A percentile compares a stretch with the other conserved stretches of the same genome.
phyloP scores from a whole-genome alignment of 257 asterid genomes.

The Lantana camara region DNA sequence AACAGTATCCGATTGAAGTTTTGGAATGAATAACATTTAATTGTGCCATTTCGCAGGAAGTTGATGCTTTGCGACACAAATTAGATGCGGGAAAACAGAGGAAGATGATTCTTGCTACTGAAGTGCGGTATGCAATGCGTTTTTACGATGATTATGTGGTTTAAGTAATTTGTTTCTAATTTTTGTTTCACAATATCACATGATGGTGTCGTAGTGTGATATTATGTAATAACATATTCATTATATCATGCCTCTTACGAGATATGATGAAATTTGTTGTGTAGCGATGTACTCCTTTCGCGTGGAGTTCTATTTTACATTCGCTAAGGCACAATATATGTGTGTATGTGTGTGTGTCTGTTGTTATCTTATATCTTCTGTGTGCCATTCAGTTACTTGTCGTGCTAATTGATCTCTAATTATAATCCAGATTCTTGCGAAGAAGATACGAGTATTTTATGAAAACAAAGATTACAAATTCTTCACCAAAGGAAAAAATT shows the following conservation, averaged over 20 bases:
- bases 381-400: not conserved
- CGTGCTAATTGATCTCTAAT: slow-evolving; percentile 5
- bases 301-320: too few relatives aligned
- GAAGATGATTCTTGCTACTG: slow-evolving; percentile 64
- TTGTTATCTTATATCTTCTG: not conserved
- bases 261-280: too few relatives aligned
- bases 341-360: not conserved
- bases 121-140: slow-evolving; percentile 64
- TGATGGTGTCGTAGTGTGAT: not conserved
- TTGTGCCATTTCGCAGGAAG: slow-evolving; percentile 50
- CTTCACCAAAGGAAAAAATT: slow-evolving; percentile 28
- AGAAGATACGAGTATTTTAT: slow-evolving; percentile 48
- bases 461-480: slow-evolving; percentile 34
- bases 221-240: too few relatives aligned
- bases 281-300: too few relatives aligned
- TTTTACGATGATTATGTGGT: not conserved
- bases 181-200: not conserved
- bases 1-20: not conserved
- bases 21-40: slow-evolving; percentile 1
- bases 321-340: too few relatives aligned
- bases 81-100: slow-evolving; percentile 63
- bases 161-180: not conserved
- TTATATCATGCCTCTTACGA: not conserved
- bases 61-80: slow-evolving; percentile 49
- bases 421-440: slow-evolving; percentile 53